These are phyloP conservation scores for Gentiana straminea DNA, from an alignment of 257 asterid species.

Conservation along the genomic window DNA sequence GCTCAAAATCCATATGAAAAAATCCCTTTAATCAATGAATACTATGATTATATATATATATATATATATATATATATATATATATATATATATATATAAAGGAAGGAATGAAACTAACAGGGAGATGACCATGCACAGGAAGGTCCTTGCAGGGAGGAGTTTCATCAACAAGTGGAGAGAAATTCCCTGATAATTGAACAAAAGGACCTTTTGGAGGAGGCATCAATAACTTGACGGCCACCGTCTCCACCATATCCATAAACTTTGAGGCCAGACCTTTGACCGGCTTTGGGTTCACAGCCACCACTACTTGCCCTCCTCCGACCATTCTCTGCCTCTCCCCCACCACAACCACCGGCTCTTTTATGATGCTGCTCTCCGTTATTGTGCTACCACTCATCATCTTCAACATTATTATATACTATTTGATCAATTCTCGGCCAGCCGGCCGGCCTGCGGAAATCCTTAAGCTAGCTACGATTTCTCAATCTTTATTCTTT, in stretches of 20 bases:
- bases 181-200: slow-evolving; percentile 71
- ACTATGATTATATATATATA: no score
- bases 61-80: no score
- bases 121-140: slow-evolving; percentile 55
- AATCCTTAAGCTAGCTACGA: no score
- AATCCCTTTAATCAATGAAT: no score
- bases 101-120: slow-evolving; percentile 35
- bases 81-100: no score
- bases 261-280: slow-evolving; percentile 56
- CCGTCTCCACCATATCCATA: slow-evolving; percentile 64
- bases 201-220: slow-evolving; percentile 51
- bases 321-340: slow-evolving; percentile 23
- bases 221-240: slow-evolving; percentile 47
- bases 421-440: no score
- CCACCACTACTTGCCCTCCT: slow-evolving; percentile 28
- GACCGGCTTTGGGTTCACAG: slow-evolving; percentile 63
- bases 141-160: slow-evolving; percentile 73
- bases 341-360: slow-evolving; percentile 27
- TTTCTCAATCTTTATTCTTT: no score
- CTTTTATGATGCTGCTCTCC: slow-evolving; percentile 3
- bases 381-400: no score
- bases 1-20: no score
- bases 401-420: no score
- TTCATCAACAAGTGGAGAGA: slow-evolving; percentile 68
- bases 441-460: no score